These are phyloP conservation scores for Berberis thunbergii DNA, from an alignment of 164 flowering plant species.

Conservation along the genomic window DNA sequence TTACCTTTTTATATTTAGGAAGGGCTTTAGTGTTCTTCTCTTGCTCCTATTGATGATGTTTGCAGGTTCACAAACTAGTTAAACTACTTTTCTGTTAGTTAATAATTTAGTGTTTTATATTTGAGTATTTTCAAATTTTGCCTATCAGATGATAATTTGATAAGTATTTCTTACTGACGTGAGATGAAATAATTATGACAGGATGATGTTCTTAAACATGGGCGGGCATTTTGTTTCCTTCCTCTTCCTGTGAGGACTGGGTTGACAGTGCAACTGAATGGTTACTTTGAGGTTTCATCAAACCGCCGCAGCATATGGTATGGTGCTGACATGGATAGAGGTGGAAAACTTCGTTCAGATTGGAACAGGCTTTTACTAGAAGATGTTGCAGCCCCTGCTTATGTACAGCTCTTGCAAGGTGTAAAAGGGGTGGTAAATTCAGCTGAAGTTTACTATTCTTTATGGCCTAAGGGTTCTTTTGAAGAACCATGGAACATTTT, in stretches of 20 bases:
- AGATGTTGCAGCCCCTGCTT: conserved; percentile 74
- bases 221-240: conserved; percentile 90
- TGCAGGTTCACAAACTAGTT: too few relatives aligned
- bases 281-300: conserved; percentile 92
- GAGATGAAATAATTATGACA: conserved; percentile 23
- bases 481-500: conserved; percentile 90
- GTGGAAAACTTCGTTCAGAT: conserved; percentile 87
- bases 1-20: too few relatives aligned
- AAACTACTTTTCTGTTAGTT: too few relatives aligned
- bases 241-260: conserved; percentile 93
- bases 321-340: conserved; percentile 97
- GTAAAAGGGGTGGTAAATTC: conserved; percentile 47
- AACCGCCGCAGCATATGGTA: conserved; percentile 98
- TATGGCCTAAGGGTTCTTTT: conserved; percentile 86
- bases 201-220: conserved; percentile 55
- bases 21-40: too few relatives aligned
- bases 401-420: conserved; percentile 48
- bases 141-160: not conserved
- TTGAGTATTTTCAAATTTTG: too few relatives aligned
- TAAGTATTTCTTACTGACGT: not conserved
- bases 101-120: too few relatives aligned
- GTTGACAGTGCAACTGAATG: conserved; percentile 80
- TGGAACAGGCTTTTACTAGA: conserved; percentile 92
- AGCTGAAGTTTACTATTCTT: conserved; percentile 42
- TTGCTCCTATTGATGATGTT: too few relatives aligned